Evolutionary conservation across 129 eudicot species (phyloP).

Genomic region (sunflower (Helianthus annuus)): DNA sequence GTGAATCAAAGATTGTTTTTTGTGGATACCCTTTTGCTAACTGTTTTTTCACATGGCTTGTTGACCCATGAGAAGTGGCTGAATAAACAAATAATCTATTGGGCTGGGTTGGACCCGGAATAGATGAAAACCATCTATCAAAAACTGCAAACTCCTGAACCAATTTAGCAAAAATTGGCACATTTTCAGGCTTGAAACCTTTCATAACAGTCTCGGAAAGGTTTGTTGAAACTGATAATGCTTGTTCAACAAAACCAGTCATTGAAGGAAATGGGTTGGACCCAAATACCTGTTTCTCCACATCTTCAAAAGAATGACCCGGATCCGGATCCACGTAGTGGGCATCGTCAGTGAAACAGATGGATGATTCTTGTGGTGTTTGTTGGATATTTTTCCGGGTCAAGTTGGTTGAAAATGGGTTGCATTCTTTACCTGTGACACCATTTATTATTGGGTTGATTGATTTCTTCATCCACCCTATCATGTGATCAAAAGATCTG

Average conservation of each 20-base stretch:
- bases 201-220: constrained; percentile 86
- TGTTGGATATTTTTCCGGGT: constrained; percentile 16
- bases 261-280: constrained; percentile 71
- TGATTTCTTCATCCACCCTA: constrained; percentile 95
- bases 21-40: constrained; percentile 90
- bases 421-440: constrained; percentile 82
- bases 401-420: constrained; percentile 62
- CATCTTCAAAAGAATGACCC: constrained; percentile 85
- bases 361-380: constrained; percentile 30
- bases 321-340: constrained; percentile 90
- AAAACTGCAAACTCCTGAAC: constrained; percentile 83
- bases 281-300: constrained; percentile 71
- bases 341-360: constrained; percentile 77
- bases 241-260: constrained; percentile 93
- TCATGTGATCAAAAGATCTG: constrained; percentile 93
- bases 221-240: constrained; percentile 51
- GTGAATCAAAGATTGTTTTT: constrained; percentile 81
- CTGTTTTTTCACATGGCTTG: constrained; percentile 76
- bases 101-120: constrained; percentile 98
- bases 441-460: constrained; percentile 81
- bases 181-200: constrained; percentile 84
- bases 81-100: constrained; percentile 94
- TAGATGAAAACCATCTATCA: constrained; percentile 88
- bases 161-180: constrained; percentile 66
- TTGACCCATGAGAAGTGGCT: constrained; percentile 95